phyloP scores from a whole-genome alignment of 768 basidiomycete species.

The Boletales sp. region DNA sequence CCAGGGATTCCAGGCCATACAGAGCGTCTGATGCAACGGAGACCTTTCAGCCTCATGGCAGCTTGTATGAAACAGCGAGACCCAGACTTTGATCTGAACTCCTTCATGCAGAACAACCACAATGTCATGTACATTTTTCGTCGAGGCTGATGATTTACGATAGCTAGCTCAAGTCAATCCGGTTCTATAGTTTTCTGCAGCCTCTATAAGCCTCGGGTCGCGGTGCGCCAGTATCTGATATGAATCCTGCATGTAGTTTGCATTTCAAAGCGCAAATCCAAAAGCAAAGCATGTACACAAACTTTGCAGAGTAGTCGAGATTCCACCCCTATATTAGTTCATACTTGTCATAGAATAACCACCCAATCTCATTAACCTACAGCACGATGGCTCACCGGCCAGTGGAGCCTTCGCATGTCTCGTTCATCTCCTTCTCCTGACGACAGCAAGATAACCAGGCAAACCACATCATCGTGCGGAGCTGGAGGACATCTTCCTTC shows the following conservation, averaged over 20 bases:
- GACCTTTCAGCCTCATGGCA: no score
- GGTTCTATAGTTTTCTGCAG: no score
- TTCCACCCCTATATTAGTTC: slow-evolving; percentile 27
- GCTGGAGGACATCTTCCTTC: slow-evolving; percentile 93
- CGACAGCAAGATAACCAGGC: slow-evolving; percentile 74
- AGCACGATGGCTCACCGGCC: slow-evolving; percentile 7
- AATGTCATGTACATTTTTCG: no score
- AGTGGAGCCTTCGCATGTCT: slow-evolving; percentile 13
- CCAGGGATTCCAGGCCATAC: no score
- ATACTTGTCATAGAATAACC: slow-evolving; percentile 26
- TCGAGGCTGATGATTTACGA: no score
- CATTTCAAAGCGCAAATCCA: slow-evolving; percentile 11
- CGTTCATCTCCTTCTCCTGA: slow-evolving; percentile 42
- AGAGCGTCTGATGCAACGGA: no score
- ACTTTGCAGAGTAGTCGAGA: slow-evolving; percentile 15
- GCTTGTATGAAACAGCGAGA: no score
- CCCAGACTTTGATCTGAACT: neutral
- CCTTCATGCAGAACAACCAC: neutral
- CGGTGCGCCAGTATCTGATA: no score
- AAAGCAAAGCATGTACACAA: slow-evolving; percentile 27
- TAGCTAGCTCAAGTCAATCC: no score
- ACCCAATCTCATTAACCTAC: slow-evolving; percentile 19
- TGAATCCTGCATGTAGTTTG: neutral
- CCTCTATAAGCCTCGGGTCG: no score
- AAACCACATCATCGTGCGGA: slow-evolving; percentile 93